Evolutionary conservation across 306 rosid genomes (phyloP), one percentile per base, ranked within the genome.

Genomic region (Ormosia semicastrata): DNA sequence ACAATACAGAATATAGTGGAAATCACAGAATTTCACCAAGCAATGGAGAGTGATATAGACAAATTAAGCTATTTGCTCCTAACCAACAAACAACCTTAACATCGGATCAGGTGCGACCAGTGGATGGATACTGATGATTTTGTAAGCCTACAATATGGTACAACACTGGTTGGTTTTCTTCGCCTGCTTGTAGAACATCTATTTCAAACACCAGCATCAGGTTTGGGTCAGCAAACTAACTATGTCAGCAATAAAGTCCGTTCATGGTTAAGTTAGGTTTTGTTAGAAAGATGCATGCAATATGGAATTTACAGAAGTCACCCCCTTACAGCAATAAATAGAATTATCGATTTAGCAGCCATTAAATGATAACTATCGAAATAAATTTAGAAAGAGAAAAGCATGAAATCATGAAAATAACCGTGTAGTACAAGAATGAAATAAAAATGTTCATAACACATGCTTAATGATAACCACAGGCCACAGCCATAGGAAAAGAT

Each of bases 171-270:
- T 96, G 81, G 99, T 87, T 90, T 96, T 88, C 24, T 96, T 96
- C 0, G 99, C 98, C 83, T 93, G 98, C 81, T 93, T 96, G 93
- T 96, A 96, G 92, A 96, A 96, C 99, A 96, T 93, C 98, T 96
- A 97, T 89, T 88, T 53, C 90, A 88, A 81, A 68, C 78, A 56
- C 68, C 73, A 24, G 15, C 63, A 72, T 70, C 62, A 74, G 76
- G 43, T 81, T 59, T 72, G 66, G 5, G 64, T 83, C 83, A 85
- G 85, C 54, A 46, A 37, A 58, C 54, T 11, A 44, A 68, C 62
- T 34, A 71, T 24, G 76, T 18, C 3, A 15, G 41, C 12, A 34
- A 73, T 70, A 72, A 52, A 60, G 39, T 9, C 41, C 17, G 43
- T 66, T 67, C 57, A 81, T 72, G 36, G 17, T 52, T 63, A 83